Evolutionary conservation across 2,329 filamentous ascomycete genomes (phyloP).

Genomic region (Ascochyta fabae): DNA sequence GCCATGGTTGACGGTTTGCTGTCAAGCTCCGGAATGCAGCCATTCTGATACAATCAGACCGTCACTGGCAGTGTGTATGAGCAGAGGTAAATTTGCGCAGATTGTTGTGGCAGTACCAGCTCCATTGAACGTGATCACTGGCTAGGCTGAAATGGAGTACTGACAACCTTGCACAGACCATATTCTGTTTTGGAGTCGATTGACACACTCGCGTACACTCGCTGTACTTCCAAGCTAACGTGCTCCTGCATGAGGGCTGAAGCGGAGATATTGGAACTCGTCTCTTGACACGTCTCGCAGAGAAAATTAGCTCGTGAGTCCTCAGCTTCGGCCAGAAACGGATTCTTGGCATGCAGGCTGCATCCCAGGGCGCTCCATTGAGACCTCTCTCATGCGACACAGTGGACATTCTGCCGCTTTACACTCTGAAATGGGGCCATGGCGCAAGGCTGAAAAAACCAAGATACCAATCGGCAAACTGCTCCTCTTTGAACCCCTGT

Average conservation of each 20-base stretch:
- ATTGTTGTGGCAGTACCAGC: neutral
- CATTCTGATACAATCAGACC: constrained; percentile 3
- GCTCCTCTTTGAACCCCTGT: neutral
- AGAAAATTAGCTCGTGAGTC: neutral
- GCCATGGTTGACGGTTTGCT: constrained; percentile 19
- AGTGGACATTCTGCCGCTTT: constrained; percentile 13
- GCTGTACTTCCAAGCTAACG: neutral
- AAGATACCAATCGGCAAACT: constrained; percentile 16
- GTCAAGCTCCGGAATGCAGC: constrained; percentile 21
- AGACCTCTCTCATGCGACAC: constrained; percentile 7
- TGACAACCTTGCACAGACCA: neutral
- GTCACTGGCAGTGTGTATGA: neutral
- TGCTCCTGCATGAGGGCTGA: constrained; percentile 3
- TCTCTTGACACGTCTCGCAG: constrained; percentile 7
- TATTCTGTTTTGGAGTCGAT: neutral
- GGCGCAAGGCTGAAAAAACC: constrained; percentile 33
- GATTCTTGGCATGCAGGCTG: constrained; percentile 5
- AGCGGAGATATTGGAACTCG: constrained; percentile 1
- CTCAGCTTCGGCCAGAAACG: constrained; percentile 13
- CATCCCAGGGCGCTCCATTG: neutral
- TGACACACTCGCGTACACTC: too few relatives aligned
- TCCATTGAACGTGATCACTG: neutral
- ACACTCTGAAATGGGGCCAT: constrained; percentile 9
- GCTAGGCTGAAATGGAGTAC: neutral
- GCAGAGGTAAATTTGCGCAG: neutral